Percentiles rank a stretch among this genome's conserved stretches.
phyloP scores from a whole-genome alignment of 2,329 filamentous ascomycete species.

The Ophiostoma angusticollis region DNA sequence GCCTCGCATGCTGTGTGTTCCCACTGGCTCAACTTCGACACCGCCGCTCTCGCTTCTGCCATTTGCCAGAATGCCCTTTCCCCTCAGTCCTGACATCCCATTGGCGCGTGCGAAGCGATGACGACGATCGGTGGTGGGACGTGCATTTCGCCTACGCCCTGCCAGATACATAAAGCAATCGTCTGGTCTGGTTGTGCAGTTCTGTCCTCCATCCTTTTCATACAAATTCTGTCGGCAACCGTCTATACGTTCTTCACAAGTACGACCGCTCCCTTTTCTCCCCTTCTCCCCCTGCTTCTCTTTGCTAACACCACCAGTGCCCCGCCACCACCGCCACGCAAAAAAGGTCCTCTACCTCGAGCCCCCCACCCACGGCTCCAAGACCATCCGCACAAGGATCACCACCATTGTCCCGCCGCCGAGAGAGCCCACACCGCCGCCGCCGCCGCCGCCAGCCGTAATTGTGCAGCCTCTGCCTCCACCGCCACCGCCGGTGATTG shows the following conservation, averaged over 20 bases:
- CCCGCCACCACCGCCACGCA: constrained; percentile 12
- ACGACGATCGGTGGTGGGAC: background rate
- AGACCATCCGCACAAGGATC: constrained; percentile 23
- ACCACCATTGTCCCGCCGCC: constrained; percentile 27
- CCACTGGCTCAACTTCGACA: too few relatives aligned
- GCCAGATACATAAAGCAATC: too few relatives aligned
- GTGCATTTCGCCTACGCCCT: constrained; percentile 2
- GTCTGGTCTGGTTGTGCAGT: background rate
- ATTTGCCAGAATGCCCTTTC: background rate
- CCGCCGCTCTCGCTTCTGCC: too few relatives aligned
- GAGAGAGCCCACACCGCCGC: constrained; percentile 13
- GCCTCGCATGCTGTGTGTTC: too few relatives aligned
- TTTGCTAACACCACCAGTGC: constrained; percentile 8
- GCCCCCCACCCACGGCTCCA: constrained; percentile 24
- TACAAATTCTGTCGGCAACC: background rate
- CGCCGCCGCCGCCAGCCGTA: constrained; percentile 12
- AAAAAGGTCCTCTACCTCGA: constrained; percentile 31
- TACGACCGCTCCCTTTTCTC: background rate
- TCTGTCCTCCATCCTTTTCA: background rate
- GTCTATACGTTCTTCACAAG: background rate
- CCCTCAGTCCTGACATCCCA: background rate
- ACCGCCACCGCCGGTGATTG: constrained; percentile 9
- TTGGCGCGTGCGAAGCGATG: background rate
- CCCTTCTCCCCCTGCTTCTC: background rate
- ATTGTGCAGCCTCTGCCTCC: constrained; percentile 9